Conservation (phyloP, 768 basidiomycete species). For the Termitomyces bulborhizus region DNA sequence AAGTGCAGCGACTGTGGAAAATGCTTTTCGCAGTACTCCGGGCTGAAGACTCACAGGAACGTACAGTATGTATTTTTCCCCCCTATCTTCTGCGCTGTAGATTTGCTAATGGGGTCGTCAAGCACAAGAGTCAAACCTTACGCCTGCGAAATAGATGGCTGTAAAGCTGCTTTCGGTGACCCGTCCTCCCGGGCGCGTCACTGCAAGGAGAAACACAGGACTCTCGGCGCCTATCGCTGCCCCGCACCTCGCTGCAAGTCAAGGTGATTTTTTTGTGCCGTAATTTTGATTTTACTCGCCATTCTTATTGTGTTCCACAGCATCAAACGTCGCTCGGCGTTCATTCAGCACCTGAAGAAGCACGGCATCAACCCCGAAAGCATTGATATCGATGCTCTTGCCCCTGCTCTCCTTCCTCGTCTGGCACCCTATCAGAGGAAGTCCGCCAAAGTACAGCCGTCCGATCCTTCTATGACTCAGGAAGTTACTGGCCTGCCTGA, state of each 20-base stretch:
- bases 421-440: conserved; percentile 4
- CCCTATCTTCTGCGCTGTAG: background rate
- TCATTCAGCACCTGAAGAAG: conserved; percentile 46
- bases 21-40: conserved; percentile 52
- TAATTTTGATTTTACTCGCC: background rate
- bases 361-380: conserved; percentile 33
- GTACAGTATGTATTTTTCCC: conserved; percentile 46
- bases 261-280: conserved; percentile 26
- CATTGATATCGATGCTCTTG: conserved; percentile 25
- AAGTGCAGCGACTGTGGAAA: conserved; percentile 47
- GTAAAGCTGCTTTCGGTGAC: conserved; percentile 52
- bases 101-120: background rate
- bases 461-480: background rate
- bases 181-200: conserved; percentile 68
- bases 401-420: conserved; percentile 18
- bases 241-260: conserved; percentile 38
- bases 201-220: conserved; percentile 50
- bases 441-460: background rate
- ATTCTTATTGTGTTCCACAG: conserved; percentile 24
- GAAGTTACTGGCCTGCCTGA: background rate
- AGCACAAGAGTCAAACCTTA: conserved; percentile 51
- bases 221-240: conserved; percentile 38
- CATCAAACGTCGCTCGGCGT: conserved; percentile 61
- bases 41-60: conserved; percentile 59
- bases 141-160: conserved; percentile 40